Conservation (phyloP, 2,329 filamentous ascomycete species). For the Aspergillus aculeatinus region DNA sequence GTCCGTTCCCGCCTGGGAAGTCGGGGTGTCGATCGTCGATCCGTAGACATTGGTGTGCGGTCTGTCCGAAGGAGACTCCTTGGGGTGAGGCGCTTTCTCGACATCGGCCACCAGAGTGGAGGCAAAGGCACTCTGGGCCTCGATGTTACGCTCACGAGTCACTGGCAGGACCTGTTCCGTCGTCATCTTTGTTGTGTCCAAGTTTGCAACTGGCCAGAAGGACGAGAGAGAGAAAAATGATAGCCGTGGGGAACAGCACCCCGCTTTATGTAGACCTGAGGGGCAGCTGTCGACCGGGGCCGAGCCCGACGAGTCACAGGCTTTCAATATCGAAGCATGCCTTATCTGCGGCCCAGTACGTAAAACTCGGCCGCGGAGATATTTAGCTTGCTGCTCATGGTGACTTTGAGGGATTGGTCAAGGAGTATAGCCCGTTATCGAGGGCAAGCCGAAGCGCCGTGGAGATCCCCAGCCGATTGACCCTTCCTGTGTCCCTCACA, state of each 20-base stretch:
- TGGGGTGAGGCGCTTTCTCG: neutral
- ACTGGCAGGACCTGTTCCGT: neutral
- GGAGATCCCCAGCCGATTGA: neutral
- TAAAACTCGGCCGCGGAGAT: neutral
- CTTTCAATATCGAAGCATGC: neutral
- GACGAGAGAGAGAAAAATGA: neutral
- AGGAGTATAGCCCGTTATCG: neutral
- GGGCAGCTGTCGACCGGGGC: neutral
- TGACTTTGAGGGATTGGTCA: neutral
- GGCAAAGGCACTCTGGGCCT: slow-evolving; percentile 8
- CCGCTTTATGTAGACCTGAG: neutral
- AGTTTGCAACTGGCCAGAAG: no score
- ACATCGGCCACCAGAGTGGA: slow-evolving; percentile 3
- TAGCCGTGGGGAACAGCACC: neutral
- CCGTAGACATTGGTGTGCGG: slow-evolving; percentile 6
- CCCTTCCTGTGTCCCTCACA: neutral
- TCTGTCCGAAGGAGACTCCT: neutral
- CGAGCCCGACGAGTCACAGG: neutral
- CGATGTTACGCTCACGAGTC: slow-evolving; percentile 3
- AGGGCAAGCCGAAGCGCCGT: neutral
- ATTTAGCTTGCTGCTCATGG: neutral
- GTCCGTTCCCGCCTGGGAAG: neutral
- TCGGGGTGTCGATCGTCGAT: slow-evolving; percentile 1
- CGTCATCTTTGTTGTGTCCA: neutral
- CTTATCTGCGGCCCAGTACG: neutral